A percentile compares a stretch with the other conserved stretches of the same genome.
These are phyloP conservation scores for Naganishia randhawae DNA, from an alignment of 768 basidiomycete genomes.

Conservation along the genomic window DNA sequence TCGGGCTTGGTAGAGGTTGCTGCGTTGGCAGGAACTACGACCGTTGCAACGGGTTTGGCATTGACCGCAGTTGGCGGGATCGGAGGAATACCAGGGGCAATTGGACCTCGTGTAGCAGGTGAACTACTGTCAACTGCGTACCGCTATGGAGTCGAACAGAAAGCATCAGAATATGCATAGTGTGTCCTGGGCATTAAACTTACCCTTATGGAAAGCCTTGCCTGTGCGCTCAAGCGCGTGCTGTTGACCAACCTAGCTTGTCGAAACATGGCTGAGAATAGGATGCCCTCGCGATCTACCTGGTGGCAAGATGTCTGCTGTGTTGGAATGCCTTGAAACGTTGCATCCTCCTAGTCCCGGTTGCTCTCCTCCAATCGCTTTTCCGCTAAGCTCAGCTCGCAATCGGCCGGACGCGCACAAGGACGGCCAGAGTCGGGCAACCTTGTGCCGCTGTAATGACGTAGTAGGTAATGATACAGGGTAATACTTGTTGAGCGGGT, in stretches of 20 bases:
- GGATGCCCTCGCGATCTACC: constrained; percentile 3
- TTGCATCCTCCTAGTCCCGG: neutral
- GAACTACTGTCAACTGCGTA: constrained; percentile 24
- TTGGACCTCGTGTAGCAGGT: constrained; percentile 15
- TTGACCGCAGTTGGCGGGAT: constrained; percentile 22
- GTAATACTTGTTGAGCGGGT: too few relatives aligned
- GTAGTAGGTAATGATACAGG: neutral
- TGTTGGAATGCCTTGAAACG: neutral
- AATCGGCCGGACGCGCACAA: constrained; percentile 4
- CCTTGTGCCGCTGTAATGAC: neutral
- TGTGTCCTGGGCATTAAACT: neutral
- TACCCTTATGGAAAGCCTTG: constrained; percentile 7
- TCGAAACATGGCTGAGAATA: constrained; percentile 18
- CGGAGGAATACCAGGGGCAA: constrained; percentile 24
- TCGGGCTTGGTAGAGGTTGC: constrained; percentile 15
- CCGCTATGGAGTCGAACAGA: constrained; percentile 16
- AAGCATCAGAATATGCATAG: neutral
- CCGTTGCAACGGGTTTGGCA: constrained; percentile 19
- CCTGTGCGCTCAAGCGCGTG: constrained; percentile 12
- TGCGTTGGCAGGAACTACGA: constrained; percentile 19
- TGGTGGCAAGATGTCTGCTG: neutral
- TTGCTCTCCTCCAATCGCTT: constrained; percentile 16
- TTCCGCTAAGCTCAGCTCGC: constrained; percentile 4
- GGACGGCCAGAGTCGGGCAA: neutral
- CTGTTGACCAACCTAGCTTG: constrained; percentile 26